Conservation (phyloP, 176 grass and related monocot species). For the Pontederia crassipes region DNA sequence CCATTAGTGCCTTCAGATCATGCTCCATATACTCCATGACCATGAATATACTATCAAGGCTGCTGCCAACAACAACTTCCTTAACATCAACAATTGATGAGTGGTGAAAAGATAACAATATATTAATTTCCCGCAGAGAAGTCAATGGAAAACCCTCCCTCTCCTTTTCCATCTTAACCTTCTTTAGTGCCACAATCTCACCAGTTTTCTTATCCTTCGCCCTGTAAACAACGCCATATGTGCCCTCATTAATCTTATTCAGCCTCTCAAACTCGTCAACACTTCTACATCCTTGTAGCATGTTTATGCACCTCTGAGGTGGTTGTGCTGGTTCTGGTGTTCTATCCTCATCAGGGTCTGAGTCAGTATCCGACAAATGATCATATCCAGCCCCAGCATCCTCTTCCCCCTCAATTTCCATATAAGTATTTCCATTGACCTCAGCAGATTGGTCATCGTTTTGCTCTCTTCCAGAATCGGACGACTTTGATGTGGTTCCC, state of each 20-base stretch:
- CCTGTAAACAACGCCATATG: conserved; percentile 88
- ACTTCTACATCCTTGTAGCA: conserved; percentile 83
- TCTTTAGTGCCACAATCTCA: conserved; percentile 95
- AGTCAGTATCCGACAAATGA: conserved; percentile 10
- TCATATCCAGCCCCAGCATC: conserved; percentile 16
- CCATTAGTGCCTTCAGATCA: conserved; percentile 88
- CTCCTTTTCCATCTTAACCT: conserved; percentile 91
- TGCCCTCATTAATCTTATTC: conserved; percentile 91
- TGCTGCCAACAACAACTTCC: conserved; percentile 76
- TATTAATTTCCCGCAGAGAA: conserved; percentile 89
- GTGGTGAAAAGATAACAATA: conserved; percentile 78
- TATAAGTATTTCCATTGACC: conserved; percentile 23
- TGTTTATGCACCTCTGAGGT: conserved; percentile 56
- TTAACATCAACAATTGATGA: conserved; percentile 91
- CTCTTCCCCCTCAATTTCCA: conserved; percentile 37
- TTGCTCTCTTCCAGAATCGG: conserved; percentile 32
- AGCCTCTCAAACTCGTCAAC: conserved; percentile 87
- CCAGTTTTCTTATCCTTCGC: conserved; percentile 78
- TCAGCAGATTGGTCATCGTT: conserved; percentile 18
- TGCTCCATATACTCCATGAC: conserved; percentile 99
- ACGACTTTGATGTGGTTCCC: conserved; percentile 28
- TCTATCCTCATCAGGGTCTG: conserved; percentile 25
- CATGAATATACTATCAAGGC: conserved; percentile 71
- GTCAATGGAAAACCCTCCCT: conserved; percentile 79
- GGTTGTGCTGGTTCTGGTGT: conserved; percentile 29